Percentiles rank a stretch among this genome's conserved stretches.
Evolutionary conservation across 176 grass and related monocot species (phyloP).

Genomic region (Ampelocalamus luodianensis): DNA sequence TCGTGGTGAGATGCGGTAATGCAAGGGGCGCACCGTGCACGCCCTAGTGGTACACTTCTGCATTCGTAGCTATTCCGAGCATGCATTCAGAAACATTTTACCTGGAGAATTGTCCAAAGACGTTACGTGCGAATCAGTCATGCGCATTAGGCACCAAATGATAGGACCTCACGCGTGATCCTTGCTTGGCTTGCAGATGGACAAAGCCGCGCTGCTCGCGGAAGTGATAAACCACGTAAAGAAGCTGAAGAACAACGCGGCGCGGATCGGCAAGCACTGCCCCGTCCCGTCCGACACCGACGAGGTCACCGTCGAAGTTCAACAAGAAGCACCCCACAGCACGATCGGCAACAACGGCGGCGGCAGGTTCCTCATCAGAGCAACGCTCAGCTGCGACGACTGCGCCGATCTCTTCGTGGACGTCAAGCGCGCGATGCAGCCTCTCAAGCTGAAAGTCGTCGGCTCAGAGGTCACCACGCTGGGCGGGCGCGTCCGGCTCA

Average conservation of each 20-base stretch:
- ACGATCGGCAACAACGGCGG: neutral
- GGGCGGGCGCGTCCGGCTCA: slow-evolving; percentile 65
- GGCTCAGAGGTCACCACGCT: slow-evolving; percentile 80
- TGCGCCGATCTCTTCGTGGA: slow-evolving; percentile 66
- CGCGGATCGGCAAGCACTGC: slow-evolving; percentile 50
- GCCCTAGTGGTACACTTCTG: too few relatives aligned
- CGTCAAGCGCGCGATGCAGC: slow-evolving; percentile 59
- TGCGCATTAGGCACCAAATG: too few relatives aligned
- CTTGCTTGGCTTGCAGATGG: slow-evolving; percentile 54
- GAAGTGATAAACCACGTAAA: slow-evolving; percentile 82
- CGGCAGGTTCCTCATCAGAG: slow-evolving; percentile 47
- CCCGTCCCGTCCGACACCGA: slow-evolving; percentile 73
- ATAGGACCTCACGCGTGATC: neutral
- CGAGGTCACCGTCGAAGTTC: slow-evolving; percentile 63
- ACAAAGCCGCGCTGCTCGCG: slow-evolving; percentile 83
- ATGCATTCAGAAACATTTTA: too few relatives aligned
- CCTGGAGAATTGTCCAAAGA: too few relatives aligned
- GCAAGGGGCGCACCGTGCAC: too few relatives aligned
- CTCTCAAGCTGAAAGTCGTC: slow-evolving; percentile 54
- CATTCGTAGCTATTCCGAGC: too few relatives aligned
- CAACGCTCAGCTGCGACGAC: slow-evolving; percentile 84
- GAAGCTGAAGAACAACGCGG: slow-evolving; percentile 68
- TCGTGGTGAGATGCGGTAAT: too few relatives aligned
- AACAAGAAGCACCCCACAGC: neutral
- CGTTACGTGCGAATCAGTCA: too few relatives aligned